Evolutionary conservation across 371 early-diverging fungal species (phyloP), one percentile per base, ranked within the genome.

Genomic region (Syncephalastrum racemosum): DNA sequence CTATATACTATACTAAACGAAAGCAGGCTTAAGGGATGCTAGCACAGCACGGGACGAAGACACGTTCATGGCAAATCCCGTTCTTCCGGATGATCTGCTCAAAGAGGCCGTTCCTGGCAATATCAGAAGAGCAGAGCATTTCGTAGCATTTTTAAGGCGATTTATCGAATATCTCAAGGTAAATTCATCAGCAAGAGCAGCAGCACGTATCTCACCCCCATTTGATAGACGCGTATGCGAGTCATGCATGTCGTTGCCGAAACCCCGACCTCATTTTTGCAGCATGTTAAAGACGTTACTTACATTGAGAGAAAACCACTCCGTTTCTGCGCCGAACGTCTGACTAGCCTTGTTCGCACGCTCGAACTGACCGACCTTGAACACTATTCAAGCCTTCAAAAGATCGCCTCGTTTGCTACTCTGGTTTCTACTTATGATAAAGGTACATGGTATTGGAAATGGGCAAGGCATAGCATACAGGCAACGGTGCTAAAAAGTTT

Each of bases 81-180:
- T 92, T 0, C 66, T 99, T 10, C 98, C 99, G 1, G 94, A 96
- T 62, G 96, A 97, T 67, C 68, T 99, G 15, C 67, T 98, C 53
- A 75, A 85, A 31, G 99, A 99, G 65, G 94, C 95, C 1, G 89
- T 99, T 1, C 99, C 99, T 2, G 99, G 99, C 14, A 99, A 96
- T 69, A 95, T 99, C 53, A 85, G 99, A 59, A 82, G 92, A 50
- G 95, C 99, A 3, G 96, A 95, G 59, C 99, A 99, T 73, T 99
- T 99, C 81, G 93, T 99, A 6, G 91, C 94, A 0, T 96, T 99
- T 66, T 67, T 99, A 56, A 85, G 96, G 64, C 82, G 99, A 46
- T 95, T 99, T 62, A 86, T 99, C 58, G 99, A 99, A 75, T 99
- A 99, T 66, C 86, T 99, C 45, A 99, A 99, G 79, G 89, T 88